Conservation (phyloP, 495 filamentous ascomycete species). For the Tricharina praecox region DNA sequence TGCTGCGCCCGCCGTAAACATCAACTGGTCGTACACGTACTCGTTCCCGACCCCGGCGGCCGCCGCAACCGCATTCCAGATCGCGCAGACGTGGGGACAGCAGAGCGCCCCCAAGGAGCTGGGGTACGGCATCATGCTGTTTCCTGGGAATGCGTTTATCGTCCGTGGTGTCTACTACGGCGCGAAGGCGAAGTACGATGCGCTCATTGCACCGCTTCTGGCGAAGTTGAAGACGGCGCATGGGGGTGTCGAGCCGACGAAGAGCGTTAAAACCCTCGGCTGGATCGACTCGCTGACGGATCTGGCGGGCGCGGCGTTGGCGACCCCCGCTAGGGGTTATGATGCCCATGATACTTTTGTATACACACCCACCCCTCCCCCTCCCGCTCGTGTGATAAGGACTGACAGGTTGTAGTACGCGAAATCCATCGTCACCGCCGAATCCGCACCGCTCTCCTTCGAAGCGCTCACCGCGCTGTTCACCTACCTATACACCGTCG, state of each 20-base stretch:
- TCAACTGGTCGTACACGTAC: slow-evolving; percentile 37
- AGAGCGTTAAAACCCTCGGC: slow-evolving; percentile 2
- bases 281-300: slow-evolving; percentile 10
- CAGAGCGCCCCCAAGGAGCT: slow-evolving; percentile 10
- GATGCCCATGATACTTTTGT: slow-evolving; percentile 8
- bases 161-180: slow-evolving; percentile 18
- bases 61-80: slow-evolving; percentile 24
- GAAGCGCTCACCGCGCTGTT: not conserved
- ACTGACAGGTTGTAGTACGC: slow-evolving; percentile 9
- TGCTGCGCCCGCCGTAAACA: slow-evolving; percentile 35
- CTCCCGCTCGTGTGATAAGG: not conserved
- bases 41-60: slow-evolving; percentile 30
- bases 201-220: slow-evolving; percentile 9
- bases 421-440: slow-evolving; percentile 7
- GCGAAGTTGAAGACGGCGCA: slow-evolving; percentile 6
- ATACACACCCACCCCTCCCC: not conserved
- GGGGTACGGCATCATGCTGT: slow-evolving; percentile 12
- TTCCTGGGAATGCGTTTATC: slow-evolving; percentile 3
- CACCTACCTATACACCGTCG: slow-evolving; percentile 5
- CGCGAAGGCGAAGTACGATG: not conserved
- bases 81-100: slow-evolving; percentile 5
- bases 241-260: not conserved
- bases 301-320: not conserved
- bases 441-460: slow-evolving; percentile 4
- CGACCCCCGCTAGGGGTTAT: not conserved